Conservation (phyloP, 2,329 filamentous ascomycete species). For the Microcyclospora pomicola region DNA sequence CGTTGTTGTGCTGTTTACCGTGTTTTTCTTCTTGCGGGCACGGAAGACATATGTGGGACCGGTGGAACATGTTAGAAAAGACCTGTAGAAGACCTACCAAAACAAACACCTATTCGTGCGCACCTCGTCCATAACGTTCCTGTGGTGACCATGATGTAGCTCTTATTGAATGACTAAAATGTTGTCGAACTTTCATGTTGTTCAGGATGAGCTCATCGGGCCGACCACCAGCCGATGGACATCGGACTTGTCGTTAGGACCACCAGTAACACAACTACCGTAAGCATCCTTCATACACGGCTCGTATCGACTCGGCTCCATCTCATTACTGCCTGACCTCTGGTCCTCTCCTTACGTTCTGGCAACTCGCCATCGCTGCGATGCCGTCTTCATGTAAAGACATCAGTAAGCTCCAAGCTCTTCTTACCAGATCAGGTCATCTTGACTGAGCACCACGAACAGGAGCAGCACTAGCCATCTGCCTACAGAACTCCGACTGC, state of each 20-base stretch:
- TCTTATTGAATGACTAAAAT: no score
- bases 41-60: constrained; percentile 11
- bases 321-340: no score
- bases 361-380: constrained; percentile 1
- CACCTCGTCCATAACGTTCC: no score
- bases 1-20: constrained; percentile 8
- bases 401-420: constrained; percentile 53
- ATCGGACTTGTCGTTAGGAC: no score
- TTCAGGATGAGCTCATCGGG: no score
- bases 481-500: constrained; percentile 92
- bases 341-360: neutral
- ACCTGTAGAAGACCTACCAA: constrained; percentile 1
- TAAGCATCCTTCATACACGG: no score
- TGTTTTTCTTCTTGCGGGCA: constrained; percentile 7
- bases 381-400: constrained; percentile 98
- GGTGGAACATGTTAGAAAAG: constrained; percentile 9
- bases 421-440: neutral
- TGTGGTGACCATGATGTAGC: no score
- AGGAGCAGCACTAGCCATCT: constrained; percentile 87
- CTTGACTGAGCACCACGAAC: constrained; percentile 6
- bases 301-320: no score
- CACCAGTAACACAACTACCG: no score
- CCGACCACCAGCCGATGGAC: no score
- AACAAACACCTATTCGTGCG: no score
- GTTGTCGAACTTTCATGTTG: no score